phyloP scores from a whole-genome alignment of 495 filamentous ascomycete species.

The Neurospora sp. region DNA sequence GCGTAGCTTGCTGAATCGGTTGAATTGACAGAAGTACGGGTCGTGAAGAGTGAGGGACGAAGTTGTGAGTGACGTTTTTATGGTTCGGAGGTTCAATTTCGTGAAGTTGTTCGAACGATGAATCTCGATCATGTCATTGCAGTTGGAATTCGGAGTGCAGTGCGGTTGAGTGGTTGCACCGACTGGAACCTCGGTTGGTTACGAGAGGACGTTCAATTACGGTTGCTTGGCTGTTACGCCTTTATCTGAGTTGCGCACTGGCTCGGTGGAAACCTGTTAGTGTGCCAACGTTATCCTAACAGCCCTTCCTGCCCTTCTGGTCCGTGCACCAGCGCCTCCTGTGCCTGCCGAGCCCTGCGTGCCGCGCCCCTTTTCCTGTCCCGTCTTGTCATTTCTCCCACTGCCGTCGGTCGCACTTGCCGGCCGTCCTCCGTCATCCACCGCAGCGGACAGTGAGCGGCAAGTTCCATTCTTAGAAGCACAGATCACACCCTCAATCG shows the following conservation, averaged over 20 bases:
- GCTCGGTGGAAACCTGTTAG: too few species aligned
- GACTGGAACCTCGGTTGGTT: neutral
- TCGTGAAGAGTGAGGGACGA: neutral
- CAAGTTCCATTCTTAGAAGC: neutral
- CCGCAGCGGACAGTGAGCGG: neutral
- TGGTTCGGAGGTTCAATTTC: neutral
- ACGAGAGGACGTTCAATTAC: neutral
- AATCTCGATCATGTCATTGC: too few species aligned
- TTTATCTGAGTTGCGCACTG: too few species aligned
- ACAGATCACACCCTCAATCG: neutral
- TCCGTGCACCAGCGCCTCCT: neutral
- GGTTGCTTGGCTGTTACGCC: neutral
- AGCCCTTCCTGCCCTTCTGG: neutral
- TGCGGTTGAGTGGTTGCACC: neutral
- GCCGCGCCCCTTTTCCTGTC: neutral
- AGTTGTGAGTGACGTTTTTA: too few species aligned
- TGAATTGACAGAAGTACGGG: neutral
- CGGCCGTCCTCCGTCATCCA: neutral
- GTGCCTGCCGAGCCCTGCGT: neutral
- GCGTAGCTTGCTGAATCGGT: neutral
- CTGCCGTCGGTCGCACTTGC: neutral
- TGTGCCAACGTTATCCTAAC: neutral
- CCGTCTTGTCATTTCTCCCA: neutral
- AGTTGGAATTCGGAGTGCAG: too few species aligned
- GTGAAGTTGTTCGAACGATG: neutral